Evolutionary conservation across 1,284 basidiomycete species (phyloP).

Genomic region (Rugosomyces carneus): DNA sequence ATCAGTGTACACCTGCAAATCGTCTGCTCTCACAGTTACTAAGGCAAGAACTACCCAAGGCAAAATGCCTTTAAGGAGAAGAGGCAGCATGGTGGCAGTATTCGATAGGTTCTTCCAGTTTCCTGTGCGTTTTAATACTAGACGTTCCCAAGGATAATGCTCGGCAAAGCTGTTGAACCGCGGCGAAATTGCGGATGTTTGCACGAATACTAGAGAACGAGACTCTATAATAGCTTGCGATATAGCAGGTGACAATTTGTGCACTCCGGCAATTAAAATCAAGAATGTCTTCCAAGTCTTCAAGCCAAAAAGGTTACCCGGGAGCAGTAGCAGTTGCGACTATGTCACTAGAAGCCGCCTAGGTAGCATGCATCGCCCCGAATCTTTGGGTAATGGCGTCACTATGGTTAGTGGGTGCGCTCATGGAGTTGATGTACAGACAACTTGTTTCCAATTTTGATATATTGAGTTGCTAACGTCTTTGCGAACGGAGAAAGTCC

Average conservation of each 20-base stretch:
- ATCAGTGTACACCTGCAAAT: slow-evolving; percentile 33
- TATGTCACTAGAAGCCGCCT: neutral
- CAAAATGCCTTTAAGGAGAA: slow-evolving; percentile 8
- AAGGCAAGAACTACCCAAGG: slow-evolving; percentile 13
- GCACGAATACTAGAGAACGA: neutral
- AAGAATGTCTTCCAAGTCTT: neutral
- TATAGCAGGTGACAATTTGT: neutral
- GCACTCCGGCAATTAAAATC: neutral
- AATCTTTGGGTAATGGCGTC: no score
- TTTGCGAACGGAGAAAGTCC: neutral
- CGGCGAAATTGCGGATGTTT: slow-evolving; percentile 13
- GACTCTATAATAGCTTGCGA: neutral
- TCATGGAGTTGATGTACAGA: no score
- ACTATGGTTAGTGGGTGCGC: neutral
- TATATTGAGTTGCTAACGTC: no score
- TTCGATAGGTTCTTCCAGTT: neutral
- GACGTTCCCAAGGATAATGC: slow-evolving; percentile 12
- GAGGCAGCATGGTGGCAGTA: slow-evolving; percentile 4
- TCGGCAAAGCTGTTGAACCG: slow-evolving; percentile 9
- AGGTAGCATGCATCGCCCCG: no score
- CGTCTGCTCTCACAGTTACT: slow-evolving; percentile 20
- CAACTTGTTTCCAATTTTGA: no score
- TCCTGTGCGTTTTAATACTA: slow-evolving; percentile 6
- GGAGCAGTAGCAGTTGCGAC: no score
- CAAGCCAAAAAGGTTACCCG: no score